Evolutionary conservation across 2,329 filamentous ascomycete genomes (phyloP), one percentile per base, ranked within the genome.

Genomic region (Ampelomyces quisqualis): DNA sequence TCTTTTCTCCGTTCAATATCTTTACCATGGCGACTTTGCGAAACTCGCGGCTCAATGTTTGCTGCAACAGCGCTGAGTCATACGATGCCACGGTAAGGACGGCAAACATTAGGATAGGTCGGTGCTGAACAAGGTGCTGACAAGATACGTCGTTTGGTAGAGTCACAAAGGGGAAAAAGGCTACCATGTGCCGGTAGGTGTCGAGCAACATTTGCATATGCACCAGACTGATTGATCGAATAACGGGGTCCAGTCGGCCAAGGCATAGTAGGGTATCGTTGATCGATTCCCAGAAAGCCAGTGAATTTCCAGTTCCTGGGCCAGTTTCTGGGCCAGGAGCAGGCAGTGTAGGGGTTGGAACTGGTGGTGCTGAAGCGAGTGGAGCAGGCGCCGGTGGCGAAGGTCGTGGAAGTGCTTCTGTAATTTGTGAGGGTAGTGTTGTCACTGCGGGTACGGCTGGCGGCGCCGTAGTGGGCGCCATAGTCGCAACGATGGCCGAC

Each of bases 171-270:
- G 64, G 64, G 24, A 67, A 67, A 37, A 55, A 66, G 34, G 64
- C 60, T 21, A 51, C 51, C 62, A 67, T 66, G 19, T 38, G 49
- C 37, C 55, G 49, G 34, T 64, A 67, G 15, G 38, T 59, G 11
- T 66, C 58, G n/a, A 66, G 39, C 29, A 64, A 38, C 46, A 58
- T 47, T 27, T 65, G 56, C 60, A 67, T 67, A 23, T 65, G 64
- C 24, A 57, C 47, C n/a, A 61, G 44, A 38, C 58, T 64, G 44
- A 67, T 66, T 7, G 59, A 62, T 20, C 60, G 56, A 29, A 66
- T 58, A 9, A 65, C 51, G 19, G 62, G 62, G 49, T 66, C 61
- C 23, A 67, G 40, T 27, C 52, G 58, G 10, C 60, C 59, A 9
- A 65, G 49, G 24, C 56, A 58, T 11, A 59, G 57, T 31, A 65